Evolutionary conservation across 2,329 filamentous ascomycete genomes (phyloP), one percentile per base, ranked within the genome.

Genomic region (Lecanicillium sp.): DNA sequence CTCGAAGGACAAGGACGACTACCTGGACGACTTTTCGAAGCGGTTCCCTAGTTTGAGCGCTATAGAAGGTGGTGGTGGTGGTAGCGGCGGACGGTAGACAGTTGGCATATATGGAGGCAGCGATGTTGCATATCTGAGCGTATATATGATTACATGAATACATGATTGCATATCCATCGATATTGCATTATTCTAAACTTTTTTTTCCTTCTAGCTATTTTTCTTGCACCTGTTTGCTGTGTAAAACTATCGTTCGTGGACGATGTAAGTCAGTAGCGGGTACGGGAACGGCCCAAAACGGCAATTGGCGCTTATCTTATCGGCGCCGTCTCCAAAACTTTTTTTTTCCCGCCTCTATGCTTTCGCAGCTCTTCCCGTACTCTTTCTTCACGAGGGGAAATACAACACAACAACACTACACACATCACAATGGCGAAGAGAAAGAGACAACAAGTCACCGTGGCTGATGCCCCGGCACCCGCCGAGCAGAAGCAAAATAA

Each of bases 21-120:
- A 84, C 58, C 64, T 84, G 37, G 66, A 69, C 51, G 67, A 87
- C 60, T 96, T 97, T 63, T 84, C 83, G 52, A 90, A 90, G 66
- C 75, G 89, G 50, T 96, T 90, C 66, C 91, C 91, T 1, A 94
- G 86, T 62, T 69, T 97, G 50, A 84, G 83, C 48, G 79, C 88
- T 9, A 79, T 96, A 56, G 90, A 96, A 40, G 44, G 49, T 19
- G 37, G 36, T 12, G 23, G 38, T 7, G 11, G 15, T 7, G 14
- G 23, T 12, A 37, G 11, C 32, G 32, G 10, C 7, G 19, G 40
- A 27, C 8, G 27, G 27, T 42, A 49, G 20, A 36, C 15, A 17
- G n/a, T 39, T 38, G 26, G n/a, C 41, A 44, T 49, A 35, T 37
- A 44, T 27, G 32, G 5, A 21, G 40, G 20, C 12, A 14, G 24